Conservation (phyloP, 495 filamentous ascomycete genomes). For the Margaritispora aquatica region DNA sequence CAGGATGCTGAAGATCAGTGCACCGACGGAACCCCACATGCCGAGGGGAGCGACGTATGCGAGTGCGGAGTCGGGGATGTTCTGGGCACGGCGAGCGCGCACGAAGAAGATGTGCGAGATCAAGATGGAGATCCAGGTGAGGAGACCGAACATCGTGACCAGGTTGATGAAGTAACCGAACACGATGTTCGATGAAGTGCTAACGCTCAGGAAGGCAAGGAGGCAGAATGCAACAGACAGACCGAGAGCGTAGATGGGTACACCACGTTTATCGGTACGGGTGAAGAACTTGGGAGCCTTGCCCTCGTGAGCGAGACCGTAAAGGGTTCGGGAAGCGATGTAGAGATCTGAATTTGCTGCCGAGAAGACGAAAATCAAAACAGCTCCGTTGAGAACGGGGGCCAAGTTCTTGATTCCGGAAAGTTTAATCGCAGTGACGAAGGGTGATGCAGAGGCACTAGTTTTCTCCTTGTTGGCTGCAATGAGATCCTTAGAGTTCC, state of each 20-base stretch:
- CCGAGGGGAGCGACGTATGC: slow-evolving; percentile 72
- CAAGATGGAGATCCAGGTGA: slow-evolving; percentile 82
- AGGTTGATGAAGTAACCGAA: slow-evolving; percentile 86
- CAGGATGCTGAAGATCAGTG: slow-evolving; percentile 61
- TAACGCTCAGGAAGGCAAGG: slow-evolving; percentile 75
- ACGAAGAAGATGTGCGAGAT: slow-evolving; percentile 79
- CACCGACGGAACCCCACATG: slow-evolving; percentile 56
- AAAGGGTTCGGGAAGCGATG: slow-evolving; percentile 78
- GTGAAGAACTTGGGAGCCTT: slow-evolving; percentile 69
- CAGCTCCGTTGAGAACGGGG: slow-evolving; percentile 60
- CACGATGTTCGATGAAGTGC: slow-evolving; percentile 56
- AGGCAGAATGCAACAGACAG: slow-evolving; percentile 55
- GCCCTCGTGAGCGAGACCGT: slow-evolving; percentile 67
- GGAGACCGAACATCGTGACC: slow-evolving; percentile 69
- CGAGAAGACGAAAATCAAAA: slow-evolving; percentile 60
- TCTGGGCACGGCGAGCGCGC: slow-evolving; percentile 65
- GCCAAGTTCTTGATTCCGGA: slow-evolving; percentile 58
- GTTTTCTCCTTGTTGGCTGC: slow-evolving; percentile 48
- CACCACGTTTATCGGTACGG: slow-evolving; percentile 65
- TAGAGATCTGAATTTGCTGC: slow-evolving; percentile 79
- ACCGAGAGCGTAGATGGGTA: slow-evolving; percentile 64
- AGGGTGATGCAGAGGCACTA: slow-evolving; percentile 58
- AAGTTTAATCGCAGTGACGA: slow-evolving; percentile 60
- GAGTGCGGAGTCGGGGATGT: slow-evolving; percentile 54
- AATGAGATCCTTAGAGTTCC: slow-evolving; percentile 46